Percentiles rank a stretch among this genome's conserved stretches.
Evolutionary conservation across 345 rosid species (phyloP).

Genomic region (Acer saccharum): DNA sequence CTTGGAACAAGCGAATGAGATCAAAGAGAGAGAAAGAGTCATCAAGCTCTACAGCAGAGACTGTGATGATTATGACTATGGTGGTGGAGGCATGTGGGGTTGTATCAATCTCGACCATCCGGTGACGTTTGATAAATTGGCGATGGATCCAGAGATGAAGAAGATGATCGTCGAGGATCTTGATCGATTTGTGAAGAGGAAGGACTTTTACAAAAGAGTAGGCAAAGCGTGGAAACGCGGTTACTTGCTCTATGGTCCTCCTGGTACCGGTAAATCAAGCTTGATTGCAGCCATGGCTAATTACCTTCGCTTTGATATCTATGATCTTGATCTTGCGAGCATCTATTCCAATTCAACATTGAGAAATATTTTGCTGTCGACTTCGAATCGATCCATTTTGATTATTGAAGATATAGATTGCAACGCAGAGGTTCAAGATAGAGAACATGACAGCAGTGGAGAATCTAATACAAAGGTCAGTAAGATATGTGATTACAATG

Average conservation of each 20-base stretch:
- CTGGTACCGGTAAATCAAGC: constrained; percentile 75
- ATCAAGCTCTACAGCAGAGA: too few relatives aligned
- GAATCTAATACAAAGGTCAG: too few relatives aligned
- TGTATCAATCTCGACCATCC: constrained; percentile 60
- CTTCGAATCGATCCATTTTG: constrained; percentile 55
- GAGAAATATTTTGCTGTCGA: constrained; percentile 36
- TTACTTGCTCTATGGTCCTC: constrained; percentile 79
- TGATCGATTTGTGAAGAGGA: constrained; percentile 53
- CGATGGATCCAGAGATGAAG: constrained; percentile 55
- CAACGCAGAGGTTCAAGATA: constrained; percentile 15
- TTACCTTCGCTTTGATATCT: constrained; percentile 46
- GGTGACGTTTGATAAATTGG: constrained; percentile 62
- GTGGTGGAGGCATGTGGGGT: too few relatives aligned
- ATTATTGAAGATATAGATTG: constrained; percentile 77
- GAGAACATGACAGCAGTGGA: too few relatives aligned
- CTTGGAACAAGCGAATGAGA: too few relatives aligned
- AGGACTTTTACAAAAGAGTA: constrained; percentile 57
- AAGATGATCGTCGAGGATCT: constrained; percentile 46
- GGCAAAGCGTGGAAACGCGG: constrained; percentile 78
- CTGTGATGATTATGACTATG: too few relatives aligned
- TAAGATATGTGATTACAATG: constrained; percentile 5
- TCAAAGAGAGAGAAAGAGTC: too few relatives aligned
- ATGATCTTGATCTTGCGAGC: constrained; percentile 46
- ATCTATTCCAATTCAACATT: constrained; percentile 15
- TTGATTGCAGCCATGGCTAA: constrained; percentile 81